These are phyloP conservation scores for Clavispora vitiphila DNA, from an alignment of 805 yeast genomes.

Conservation along the genomic window DNA sequence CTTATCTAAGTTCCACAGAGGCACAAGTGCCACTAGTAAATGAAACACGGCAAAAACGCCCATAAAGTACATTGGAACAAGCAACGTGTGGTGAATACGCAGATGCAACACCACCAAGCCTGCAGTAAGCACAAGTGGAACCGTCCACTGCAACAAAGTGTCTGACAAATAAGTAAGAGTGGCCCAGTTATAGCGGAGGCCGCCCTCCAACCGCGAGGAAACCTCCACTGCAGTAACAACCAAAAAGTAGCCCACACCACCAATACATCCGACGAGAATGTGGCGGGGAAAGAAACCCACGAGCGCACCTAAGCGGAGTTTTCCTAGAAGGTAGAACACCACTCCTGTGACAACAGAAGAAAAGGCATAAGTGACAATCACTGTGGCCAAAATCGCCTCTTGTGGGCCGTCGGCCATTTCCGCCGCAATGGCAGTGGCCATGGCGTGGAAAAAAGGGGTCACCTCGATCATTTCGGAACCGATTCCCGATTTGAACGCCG, in stretches of 20 bases:
- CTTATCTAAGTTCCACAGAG: conserved; percentile 53
- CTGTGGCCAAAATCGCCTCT: conserved; percentile 70
- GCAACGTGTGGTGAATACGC: conserved; percentile 55
- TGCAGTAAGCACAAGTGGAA: conserved; percentile 63
- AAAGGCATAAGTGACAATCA: conserved; percentile 77
- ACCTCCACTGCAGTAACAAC: conserved; percentile 90
- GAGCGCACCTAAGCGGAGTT: conserved; percentile 71
- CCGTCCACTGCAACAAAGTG: conserved; percentile 49
- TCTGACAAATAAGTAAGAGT: conserved; percentile 52
- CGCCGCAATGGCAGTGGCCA: conserved; percentile 71
- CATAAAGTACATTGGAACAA: conserved; percentile 79
- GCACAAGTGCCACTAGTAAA: conserved; percentile 56
- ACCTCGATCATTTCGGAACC: conserved; percentile 99
- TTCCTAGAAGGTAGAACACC: conserved; percentile 73
- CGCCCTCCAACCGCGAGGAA: conserved; percentile 73
- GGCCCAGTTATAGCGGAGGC: conserved; percentile 56
- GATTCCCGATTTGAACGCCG: conserved; percentile 83
- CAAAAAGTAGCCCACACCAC: conserved; percentile 95
- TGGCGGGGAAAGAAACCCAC: conserved; percentile 97
- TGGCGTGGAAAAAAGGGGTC: conserved; percentile 96
- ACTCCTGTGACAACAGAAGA: conserved; percentile 84
- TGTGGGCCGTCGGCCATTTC: conserved; percentile 42
- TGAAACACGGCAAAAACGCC: conserved; percentile 68
- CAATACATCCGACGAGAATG: conserved; percentile 93
- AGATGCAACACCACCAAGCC: conserved; percentile 55